A percentile compares a stretch with the other conserved stretches of the same genome.
These are phyloP conservation scores for Fraxinus americana DNA, from an alignment of 257 asterid genomes.

Conservation along the genomic window DNA sequence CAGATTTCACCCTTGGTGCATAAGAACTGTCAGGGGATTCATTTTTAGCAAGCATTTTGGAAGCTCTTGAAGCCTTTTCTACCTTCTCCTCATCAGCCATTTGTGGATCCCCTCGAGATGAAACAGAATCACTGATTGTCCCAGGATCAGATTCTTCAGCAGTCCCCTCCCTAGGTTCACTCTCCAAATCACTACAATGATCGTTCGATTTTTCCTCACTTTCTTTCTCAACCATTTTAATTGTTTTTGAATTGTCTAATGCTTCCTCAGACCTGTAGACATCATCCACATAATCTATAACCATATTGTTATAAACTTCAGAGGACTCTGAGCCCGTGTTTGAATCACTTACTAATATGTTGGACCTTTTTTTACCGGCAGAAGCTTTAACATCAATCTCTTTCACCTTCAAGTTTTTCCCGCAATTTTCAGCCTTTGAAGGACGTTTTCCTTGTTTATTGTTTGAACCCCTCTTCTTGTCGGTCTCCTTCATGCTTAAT, in stretches of 20 bases:
- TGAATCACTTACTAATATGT: conserved; percentile 42
- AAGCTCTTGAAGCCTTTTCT: conserved; percentile 38
- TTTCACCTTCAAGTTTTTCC: conserved; percentile 52
- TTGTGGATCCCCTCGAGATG: conserved; percentile 66
- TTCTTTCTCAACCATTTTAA: conserved; percentile 44
- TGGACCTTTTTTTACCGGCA: conserved; percentile 33
- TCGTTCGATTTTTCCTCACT: conserved; percentile 38
- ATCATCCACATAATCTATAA: conserved; percentile 58
- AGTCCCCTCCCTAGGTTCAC: conserved; percentile 36
- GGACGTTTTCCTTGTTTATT: conserved; percentile 49
- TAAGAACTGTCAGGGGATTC: conserved; percentile 38
- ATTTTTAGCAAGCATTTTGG: conserved; percentile 31
- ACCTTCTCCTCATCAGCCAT: conserved; percentile 60
- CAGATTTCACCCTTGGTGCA: conserved; percentile 47
- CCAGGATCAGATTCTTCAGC: conserved; percentile 79
- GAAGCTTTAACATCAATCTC: conserved; percentile 51
- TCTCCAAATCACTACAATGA: conserved; percentile 59
- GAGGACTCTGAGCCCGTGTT: conserved; percentile 51
- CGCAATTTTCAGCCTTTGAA: conserved; percentile 54
- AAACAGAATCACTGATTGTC: conserved; percentile 62
- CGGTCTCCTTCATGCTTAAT: conserved; percentile 72
- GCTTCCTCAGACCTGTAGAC: conserved; percentile 46
- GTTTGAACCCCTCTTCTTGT: conserved; percentile 57
- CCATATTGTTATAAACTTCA: conserved; percentile 57
- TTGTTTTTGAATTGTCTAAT: conserved; percentile 28